Evolutionary conservation across 1,284 basidiomycete genomes (phyloP).

Genomic region (Mycena sp.): DNA sequence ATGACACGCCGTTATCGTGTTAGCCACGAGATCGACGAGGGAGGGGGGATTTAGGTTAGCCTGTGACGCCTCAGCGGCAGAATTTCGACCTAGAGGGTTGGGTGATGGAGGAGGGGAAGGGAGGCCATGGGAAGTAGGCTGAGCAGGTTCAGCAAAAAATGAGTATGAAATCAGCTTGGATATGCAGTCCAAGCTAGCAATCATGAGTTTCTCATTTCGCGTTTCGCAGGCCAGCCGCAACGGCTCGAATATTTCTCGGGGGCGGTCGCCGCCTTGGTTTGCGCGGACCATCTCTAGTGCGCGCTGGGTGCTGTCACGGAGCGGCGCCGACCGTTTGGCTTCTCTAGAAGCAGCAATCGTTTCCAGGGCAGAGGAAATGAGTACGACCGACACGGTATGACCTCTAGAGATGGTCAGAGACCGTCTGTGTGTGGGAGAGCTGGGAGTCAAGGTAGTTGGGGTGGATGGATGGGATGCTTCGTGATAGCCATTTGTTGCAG

Average conservation of each 20-base stretch:
- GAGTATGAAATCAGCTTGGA: conserved; percentile 96
- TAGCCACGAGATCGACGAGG: conserved; percentile 90
- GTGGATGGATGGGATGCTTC: conserved; percentile 1
- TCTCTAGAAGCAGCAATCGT: conserved; percentile 90
- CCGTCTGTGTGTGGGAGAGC: conserved; percentile 41
- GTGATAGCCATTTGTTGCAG: conserved; percentile 23
- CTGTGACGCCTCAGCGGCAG: conserved; percentile 58
- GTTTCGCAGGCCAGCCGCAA: conserved; percentile 95
- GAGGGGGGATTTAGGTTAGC: conserved; percentile 65
- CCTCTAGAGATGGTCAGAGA: conserved; percentile 80
- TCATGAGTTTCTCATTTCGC: conserved; percentile 89
- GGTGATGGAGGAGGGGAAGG: conserved; percentile 80
- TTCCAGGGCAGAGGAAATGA: conserved; percentile 90
- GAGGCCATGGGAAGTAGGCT: conserved; percentile 50
- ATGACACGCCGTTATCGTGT: conserved; percentile 94
- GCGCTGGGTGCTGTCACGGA: conserved; percentile 83
- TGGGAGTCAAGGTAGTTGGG: conserved; percentile 16
- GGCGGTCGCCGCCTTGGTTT: conserved; percentile 74
- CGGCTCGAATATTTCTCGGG: conserved; percentile 92
- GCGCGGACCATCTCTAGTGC: conserved; percentile 87
- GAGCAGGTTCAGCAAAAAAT: conserved; percentile 83
- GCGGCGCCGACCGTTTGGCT: conserved; percentile 83
- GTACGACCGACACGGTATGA: conserved; percentile 76
- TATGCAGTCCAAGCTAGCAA: conserved; percentile 94
- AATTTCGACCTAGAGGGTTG: conserved; percentile 53